Conservation (phyloP, 169 alveolate species). For the Cryptosporidium baileyi region DNA sequence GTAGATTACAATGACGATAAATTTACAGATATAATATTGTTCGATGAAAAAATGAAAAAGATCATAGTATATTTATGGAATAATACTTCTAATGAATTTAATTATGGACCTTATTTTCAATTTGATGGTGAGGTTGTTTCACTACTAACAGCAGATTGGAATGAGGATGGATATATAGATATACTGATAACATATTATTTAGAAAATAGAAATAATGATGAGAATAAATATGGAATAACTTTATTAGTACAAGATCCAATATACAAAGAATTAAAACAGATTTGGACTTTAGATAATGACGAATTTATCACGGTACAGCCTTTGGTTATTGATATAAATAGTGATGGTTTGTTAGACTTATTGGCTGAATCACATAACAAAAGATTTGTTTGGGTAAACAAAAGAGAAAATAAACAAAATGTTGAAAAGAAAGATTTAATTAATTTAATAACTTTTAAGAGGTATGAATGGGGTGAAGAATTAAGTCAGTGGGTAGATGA, state of each 20-base stretch:
- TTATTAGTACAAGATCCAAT: background rate
- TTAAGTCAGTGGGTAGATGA: constrained; percentile 58
- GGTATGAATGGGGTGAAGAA: constrained; percentile 17
- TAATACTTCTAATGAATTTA: constrained; percentile 6
- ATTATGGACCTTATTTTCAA: background rate
- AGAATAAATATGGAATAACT: background rate
- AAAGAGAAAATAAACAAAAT: constrained; percentile 13
- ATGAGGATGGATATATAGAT: constrained; percentile 33
- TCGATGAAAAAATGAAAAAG: background rate
- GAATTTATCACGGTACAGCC: constrained; percentile 79
- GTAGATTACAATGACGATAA: constrained; percentile 43
- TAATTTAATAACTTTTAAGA: background rate
- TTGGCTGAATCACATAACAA: constrained; percentile 58
- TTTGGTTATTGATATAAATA: constrained; percentile 81
- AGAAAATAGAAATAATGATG: background rate
- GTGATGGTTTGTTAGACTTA: constrained; percentile 82
- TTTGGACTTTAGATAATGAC: constrained; percentile 33
- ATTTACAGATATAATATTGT: constrained; percentile 21
- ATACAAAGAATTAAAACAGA: constrained; percentile 14
- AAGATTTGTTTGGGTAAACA: constrained; percentile 77
- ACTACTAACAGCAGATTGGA: constrained; percentile 31
- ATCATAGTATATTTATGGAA: constrained; percentile 27
- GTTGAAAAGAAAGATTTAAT: background rate
- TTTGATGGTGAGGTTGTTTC: constrained; percentile 10
- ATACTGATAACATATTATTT: constrained; percentile 1